Percentiles rank a stretch among this genome's conserved stretches.
Evolutionary conservation across 176 grass and related monocot genomes (phyloP).

Genomic region (Musa beccarii): DNA sequence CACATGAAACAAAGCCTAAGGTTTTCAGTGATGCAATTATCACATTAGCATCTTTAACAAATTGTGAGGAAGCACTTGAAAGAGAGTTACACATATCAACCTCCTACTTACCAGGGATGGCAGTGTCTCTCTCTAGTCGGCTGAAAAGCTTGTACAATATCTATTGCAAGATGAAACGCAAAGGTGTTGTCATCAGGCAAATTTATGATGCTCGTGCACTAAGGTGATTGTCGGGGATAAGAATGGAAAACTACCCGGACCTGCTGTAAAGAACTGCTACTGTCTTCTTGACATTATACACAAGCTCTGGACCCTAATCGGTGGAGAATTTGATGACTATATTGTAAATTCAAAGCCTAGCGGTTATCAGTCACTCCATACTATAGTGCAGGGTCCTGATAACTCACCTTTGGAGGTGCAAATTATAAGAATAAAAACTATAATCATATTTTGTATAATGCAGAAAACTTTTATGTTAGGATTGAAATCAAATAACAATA

Average conservation of each 20-base stretch:
- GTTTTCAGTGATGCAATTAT: conserved; percentile 53
- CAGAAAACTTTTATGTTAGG: no score
- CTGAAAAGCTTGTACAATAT: conserved; percentile 95
- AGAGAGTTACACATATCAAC: conserved; percentile 86
- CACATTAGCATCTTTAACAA: conserved; percentile 79
- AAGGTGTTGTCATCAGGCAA: conserved; percentile 76
- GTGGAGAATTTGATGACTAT: conserved; percentile 98
- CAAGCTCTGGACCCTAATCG: conserved; percentile 89
- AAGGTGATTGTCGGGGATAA: conserved; percentile 92
- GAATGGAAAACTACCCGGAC: conserved; percentile 83
- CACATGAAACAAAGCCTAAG: conserved; percentile 44
- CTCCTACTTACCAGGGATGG: conserved; percentile 98
- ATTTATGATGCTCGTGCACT: conserved; percentile 88
- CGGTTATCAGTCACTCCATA: conserved; percentile 97
- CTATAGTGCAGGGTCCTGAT: conserved; percentile 78
- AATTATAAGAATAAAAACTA: no score
- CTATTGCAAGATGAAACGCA: conserved; percentile 91
- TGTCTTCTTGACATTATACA: conserved; percentile 86
- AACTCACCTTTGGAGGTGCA: conserved; percentile 86
- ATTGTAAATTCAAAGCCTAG: conserved; percentile 94
- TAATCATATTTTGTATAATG: no score
- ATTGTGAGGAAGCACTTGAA: conserved; percentile 96
- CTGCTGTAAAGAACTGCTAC: conserved; percentile 89
- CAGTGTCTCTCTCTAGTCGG: conserved; percentile 84
- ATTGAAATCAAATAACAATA: no score